phyloP scores from a whole-genome alignment of 805 yeast genomes.

The Cyberlindnera maritima region DNA sequence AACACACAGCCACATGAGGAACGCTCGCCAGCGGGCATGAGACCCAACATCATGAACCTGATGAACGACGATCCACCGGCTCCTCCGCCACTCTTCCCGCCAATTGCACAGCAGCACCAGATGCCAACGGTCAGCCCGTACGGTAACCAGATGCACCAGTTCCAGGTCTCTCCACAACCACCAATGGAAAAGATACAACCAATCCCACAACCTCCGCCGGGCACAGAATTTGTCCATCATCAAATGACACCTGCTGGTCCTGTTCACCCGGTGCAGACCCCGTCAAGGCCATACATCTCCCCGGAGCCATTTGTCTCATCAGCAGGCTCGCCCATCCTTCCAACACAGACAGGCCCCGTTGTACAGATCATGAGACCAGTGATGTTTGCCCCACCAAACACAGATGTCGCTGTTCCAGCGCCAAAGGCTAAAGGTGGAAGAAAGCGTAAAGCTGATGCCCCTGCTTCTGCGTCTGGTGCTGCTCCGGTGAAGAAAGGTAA shows the following conservation, averaged over 20 bases:
- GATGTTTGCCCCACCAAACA: neutral
- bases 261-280: neutral
- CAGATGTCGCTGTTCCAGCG: neutral
- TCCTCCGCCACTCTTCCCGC: neutral
- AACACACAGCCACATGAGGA: no score
- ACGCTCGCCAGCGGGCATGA: slow-evolving; percentile 2
- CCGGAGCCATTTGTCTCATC: no score
- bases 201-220: neutral
- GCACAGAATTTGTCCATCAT: neutral
- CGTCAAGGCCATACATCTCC: neutral
- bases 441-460: slow-evolving; percentile 10
- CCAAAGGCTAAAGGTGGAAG: slow-evolving; percentile 2
- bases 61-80: slow-evolving; percentile 5
- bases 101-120: neutral
- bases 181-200: neutral
- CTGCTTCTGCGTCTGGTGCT: neutral
- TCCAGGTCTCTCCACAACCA: neutral
- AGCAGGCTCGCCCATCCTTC: neutral
- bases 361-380: neutral
- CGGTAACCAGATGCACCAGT: neutral
- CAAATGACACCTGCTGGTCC: neutral
- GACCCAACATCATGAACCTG: slow-evolving; percentile 14
- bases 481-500: slow-evolving; percentile 9
- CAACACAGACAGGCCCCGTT: neutral
- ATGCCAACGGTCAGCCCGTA: neutral